Evolutionary conservation across 2,329 filamentous ascomycete species (phyloP).

Genomic region (Corniculantispora saksenae): DNA sequence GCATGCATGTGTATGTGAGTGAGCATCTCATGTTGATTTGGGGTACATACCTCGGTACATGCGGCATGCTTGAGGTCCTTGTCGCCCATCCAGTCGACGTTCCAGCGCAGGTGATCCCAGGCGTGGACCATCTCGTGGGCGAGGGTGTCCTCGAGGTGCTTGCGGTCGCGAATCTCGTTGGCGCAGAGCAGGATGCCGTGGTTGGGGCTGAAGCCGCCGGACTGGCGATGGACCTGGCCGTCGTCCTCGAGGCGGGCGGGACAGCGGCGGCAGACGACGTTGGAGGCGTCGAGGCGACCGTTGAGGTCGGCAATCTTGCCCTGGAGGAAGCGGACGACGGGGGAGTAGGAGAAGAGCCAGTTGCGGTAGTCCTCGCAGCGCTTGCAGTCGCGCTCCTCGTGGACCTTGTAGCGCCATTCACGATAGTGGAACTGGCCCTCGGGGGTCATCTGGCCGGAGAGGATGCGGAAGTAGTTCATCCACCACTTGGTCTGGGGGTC

Average conservation of each 20-base stretch:
- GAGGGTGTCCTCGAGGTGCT: conserved; percentile 89
- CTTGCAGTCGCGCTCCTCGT: conserved; percentile 77
- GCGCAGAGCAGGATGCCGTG: conserved; percentile 91
- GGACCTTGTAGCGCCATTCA: conserved; percentile 69
- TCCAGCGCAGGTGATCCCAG: conserved; percentile 89
- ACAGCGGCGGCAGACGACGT: conserved; percentile 83
- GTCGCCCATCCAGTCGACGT: conserved; percentile 75
- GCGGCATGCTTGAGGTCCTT: conserved; percentile 84
- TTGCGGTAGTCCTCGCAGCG: conserved; percentile 80
- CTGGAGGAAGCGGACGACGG: conserved; percentile 82
- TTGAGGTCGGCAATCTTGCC: conserved; percentile 80
- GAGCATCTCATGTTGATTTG: conserved; percentile 9
- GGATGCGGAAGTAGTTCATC: conserved; percentile 83
- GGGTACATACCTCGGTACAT: conserved; percentile 77
- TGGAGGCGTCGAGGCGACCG: conserved; percentile 69
- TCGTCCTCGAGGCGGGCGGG: conserved; percentile 56
- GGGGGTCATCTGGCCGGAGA: conserved; percentile 70
- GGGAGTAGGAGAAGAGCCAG: conserved; percentile 82
- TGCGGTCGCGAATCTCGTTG: conserved; percentile 79
- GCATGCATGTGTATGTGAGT: background rate
- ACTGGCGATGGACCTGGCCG: conserved; percentile 63
- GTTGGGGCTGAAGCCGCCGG: conserved; percentile 81
- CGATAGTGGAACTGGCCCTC: conserved; percentile 76
- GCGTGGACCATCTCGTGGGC: conserved; percentile 98
- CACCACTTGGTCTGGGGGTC: conserved; percentile 65